Conservation (phyloP, 2,329 filamentous ascomycete species). For the Fusarium sp. region DNA sequence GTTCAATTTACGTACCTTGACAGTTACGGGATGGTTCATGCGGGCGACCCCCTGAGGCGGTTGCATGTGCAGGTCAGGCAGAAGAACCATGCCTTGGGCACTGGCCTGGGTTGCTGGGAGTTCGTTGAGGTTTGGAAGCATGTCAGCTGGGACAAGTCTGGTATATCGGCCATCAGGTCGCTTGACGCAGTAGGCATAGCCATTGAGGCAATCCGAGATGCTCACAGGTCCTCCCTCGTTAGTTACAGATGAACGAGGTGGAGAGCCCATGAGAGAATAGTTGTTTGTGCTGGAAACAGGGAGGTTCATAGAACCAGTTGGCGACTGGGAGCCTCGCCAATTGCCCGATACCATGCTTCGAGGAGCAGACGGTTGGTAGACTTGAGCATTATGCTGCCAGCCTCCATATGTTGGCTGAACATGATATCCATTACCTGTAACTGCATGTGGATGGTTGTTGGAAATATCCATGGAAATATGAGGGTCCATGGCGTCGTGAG, state of each 20-base stretch:
- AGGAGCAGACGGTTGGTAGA: slow-evolving; percentile 33
- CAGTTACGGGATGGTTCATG: slow-evolving; percentile 54
- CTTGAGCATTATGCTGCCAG: slow-evolving; percentile 26
- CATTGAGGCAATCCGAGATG: slow-evolving; percentile 38
- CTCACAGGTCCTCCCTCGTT: slow-evolving; percentile 24
- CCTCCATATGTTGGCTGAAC: slow-evolving; percentile 20
- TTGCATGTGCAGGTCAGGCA: slow-evolving; percentile 58
- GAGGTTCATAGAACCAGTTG: slow-evolving; percentile 16
- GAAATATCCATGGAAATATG: slow-evolving; percentile 20
- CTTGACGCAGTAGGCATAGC: slow-evolving; percentile 39
- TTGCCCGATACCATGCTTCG: slow-evolving; percentile 41
- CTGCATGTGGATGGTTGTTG: slow-evolving; percentile 12
- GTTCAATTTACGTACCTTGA: slow-evolving; percentile 56
- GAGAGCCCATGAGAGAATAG: slow-evolving; percentile 29
- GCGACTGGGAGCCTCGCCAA: slow-evolving; percentile 37
- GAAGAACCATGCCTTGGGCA: slow-evolving; percentile 60
- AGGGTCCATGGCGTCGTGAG: slow-evolving; percentile 3
- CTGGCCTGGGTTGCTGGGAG: slow-evolving; percentile 59
- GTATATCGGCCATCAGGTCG: slow-evolving; percentile 34
- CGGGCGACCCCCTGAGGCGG: slow-evolving; percentile 56
- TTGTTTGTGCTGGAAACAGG: slow-evolving; percentile 12
- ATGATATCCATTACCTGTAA: slow-evolving; percentile 10
- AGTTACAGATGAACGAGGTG: neutral
- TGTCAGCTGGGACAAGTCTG: slow-evolving; percentile 39
- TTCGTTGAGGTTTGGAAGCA: slow-evolving; percentile 52